Base-by-base conservation (phyloP, 2,329 filamentous ascomycete species). In the Decorospora gaudefroyi region DNA sequence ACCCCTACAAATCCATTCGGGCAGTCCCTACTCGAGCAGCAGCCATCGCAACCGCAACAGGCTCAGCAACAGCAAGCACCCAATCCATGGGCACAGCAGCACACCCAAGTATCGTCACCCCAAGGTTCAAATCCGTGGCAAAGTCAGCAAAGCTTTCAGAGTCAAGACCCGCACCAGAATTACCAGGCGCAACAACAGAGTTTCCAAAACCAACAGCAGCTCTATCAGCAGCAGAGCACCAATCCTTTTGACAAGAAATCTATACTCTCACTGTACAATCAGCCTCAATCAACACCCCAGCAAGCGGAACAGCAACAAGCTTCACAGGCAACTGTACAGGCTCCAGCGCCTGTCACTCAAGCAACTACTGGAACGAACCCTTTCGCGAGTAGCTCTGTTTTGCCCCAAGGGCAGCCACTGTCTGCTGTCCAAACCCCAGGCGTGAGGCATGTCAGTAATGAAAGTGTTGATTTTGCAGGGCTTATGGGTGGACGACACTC, bases 261-360 rank as follows among this genome's bases (percentile, higher is more conserved):
- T 4, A 92, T 93, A 46, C 76, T 92, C 67, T 85, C 88, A 4
- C 71, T 93, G 8, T 92, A 88, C 69, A 84, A 81, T 62, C 80
- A 84, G 26, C 76, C 80, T 6, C 78, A 82, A 35, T 68, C 77
- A 22, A 72, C 76, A 1, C 75, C 78, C 3, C 69, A 74, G 19
- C 63, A 72, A 71, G 19, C 53, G 69, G 13, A 53, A 65, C 69
- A 73, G 50, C 58, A 63, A 33, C 63, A 57, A 32, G 16, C 44
- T 46, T 54, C 33, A 53, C 42, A 64, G 49, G 34, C 61, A 38
- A 31, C 64, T 57, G 40, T 64, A 45, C 30, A 45, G 31, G 18
- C 70, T 39, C 37, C 61, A 37, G 53, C 41, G 29, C 11, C 61
- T 62, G 18, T 18, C 9, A 12, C 33, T 6, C 44, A 43, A 28